A percentile compares a stretch with the other conserved stretches of the same genome.
Conservation (phyloP, 805 yeast species). For the Monosporozyma unispora region DNA sequence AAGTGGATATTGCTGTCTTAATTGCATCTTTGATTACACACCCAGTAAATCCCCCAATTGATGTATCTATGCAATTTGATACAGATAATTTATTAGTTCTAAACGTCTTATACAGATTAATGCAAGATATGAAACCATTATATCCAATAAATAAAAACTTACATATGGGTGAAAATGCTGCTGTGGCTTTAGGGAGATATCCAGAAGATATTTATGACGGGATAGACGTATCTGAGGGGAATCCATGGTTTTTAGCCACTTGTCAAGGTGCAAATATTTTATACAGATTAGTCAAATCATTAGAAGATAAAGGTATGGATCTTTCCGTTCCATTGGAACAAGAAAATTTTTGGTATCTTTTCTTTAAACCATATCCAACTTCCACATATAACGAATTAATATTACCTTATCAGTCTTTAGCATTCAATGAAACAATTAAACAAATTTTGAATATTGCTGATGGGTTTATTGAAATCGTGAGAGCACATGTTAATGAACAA, state of each 20-base stretch:
- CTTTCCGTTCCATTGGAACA: conserved; percentile 32
- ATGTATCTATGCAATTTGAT: conserved; percentile 45
- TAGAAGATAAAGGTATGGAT: conserved; percentile 34
- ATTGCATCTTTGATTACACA: conserved; percentile 36
- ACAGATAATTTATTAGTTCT: conserved; percentile 48
- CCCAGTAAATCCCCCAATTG: conserved; percentile 29
- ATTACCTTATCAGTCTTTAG: conserved; percentile 26
- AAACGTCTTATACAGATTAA: conserved; percentile 54
- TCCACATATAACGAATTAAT: not conserved
- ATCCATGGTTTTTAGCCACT: conserved; percentile 88
- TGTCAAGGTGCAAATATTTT: conserved; percentile 58
- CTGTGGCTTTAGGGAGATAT: conserved; percentile 75
- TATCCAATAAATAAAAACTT: conserved; percentile 64
- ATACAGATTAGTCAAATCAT: conserved; percentile 44
- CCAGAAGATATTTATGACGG: conserved; percentile 92
- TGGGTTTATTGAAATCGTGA: conserved; percentile 51
- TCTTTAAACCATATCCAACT: not conserved
- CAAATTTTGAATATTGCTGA: conserved; percentile 52
- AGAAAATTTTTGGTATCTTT: conserved; percentile 18
- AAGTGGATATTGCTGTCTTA: conserved; percentile 72
- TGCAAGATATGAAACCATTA: conserved; percentile 58
- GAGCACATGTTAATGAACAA: conserved; percentile 47
- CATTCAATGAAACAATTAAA: conserved; percentile 38
- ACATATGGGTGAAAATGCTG: conserved; percentile 32
- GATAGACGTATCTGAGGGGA: conserved; percentile 60